Conservation (phyloP, 306 rosid species). For the Gastrolobium bilobum region DNA sequence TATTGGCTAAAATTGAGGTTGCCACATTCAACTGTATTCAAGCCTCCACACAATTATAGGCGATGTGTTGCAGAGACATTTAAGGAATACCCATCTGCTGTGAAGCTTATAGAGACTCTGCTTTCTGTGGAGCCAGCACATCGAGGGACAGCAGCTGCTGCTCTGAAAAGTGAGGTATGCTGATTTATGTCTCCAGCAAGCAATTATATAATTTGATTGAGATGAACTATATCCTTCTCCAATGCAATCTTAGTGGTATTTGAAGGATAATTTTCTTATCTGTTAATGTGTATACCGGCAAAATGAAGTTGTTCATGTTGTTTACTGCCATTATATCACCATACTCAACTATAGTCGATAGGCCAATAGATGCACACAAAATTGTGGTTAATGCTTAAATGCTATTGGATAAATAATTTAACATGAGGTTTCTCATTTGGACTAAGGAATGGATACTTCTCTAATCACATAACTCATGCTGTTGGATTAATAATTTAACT, state of each 20-base stretch:
- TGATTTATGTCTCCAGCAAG: conserved; percentile 25
- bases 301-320: background rate
- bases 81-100: conserved; percentile 78
- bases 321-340: conserved; percentile 12
- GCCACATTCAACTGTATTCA: conserved; percentile 73
- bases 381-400: conserved; percentile 2
- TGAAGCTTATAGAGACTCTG: conserved; percentile 81
- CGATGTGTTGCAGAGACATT: conserved; percentile 76
- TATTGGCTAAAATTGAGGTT: conserved; percentile 80
- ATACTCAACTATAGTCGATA: conserved; percentile 11
- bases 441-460: background rate
- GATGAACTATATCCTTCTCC: conserved; percentile 24
- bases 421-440: background rate
- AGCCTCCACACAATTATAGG: conserved; percentile 88
- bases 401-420: conserved; percentile 1
- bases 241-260: conserved; percentile 3
- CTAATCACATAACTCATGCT: background rate
- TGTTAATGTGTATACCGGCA: conserved; percentile 2
- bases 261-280: conserved; percentile 11
- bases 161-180: conserved; percentile 88
- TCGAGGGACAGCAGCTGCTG: conserved; percentile 88
- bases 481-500: background rate
- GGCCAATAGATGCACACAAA: background rate
- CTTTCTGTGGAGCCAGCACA: conserved; percentile 82
- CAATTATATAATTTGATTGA: conserved; percentile 30